phyloP scores from a whole-genome alignment of 2,329 filamentous ascomycete species.

The Cladophialophora immunda region DNA sequence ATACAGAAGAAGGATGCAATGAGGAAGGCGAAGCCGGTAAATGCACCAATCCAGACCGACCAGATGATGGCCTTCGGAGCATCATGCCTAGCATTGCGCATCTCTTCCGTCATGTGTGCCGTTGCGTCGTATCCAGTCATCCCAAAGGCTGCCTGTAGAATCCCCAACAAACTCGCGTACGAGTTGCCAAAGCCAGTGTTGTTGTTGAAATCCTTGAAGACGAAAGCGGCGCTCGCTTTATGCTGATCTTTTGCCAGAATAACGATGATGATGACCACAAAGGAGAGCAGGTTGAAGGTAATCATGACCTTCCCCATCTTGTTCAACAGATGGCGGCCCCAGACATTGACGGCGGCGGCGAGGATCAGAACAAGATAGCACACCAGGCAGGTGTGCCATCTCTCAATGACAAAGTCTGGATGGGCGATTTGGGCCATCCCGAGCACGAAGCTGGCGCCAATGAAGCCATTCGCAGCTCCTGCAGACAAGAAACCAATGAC shows the following conservation, averaged over 20 bases:
- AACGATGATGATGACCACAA: constrained; percentile 61
- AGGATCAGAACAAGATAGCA: constrained; percentile 59
- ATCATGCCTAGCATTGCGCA: constrained; percentile 41
- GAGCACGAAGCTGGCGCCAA: constrained; percentile 64
- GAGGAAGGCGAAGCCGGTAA: constrained; percentile 38
- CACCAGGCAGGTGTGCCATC: constrained; percentile 65
- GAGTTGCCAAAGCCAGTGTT: constrained; percentile 60
- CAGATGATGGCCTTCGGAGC: constrained; percentile 18
- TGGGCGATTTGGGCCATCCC: constrained; percentile 63
- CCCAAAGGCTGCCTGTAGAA: constrained; percentile 55
- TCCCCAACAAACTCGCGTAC: constrained; percentile 61
- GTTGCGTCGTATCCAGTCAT: constrained; percentile 55
- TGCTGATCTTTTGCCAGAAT: constrained; percentile 64
- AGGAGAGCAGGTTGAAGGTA: constrained; percentile 64
- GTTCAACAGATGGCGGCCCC: constrained; percentile 60
- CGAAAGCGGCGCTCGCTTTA: constrained; percentile 59
- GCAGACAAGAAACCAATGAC: constrained; percentile 51
- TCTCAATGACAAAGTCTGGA: constrained; percentile 60
- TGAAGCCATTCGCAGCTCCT: constrained; percentile 42
- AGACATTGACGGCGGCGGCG: constrained; percentile 59
- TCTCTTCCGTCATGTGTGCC: constrained; percentile 59
- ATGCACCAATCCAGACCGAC: constrained; percentile 47
- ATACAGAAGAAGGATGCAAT: constrained; percentile 41
- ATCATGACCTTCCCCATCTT: constrained; percentile 51
- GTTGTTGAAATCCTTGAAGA: constrained; percentile 61